Conservation (phyloP, 192 early-diverging fungal genomes). For the Backusella australiensis region DNA sequence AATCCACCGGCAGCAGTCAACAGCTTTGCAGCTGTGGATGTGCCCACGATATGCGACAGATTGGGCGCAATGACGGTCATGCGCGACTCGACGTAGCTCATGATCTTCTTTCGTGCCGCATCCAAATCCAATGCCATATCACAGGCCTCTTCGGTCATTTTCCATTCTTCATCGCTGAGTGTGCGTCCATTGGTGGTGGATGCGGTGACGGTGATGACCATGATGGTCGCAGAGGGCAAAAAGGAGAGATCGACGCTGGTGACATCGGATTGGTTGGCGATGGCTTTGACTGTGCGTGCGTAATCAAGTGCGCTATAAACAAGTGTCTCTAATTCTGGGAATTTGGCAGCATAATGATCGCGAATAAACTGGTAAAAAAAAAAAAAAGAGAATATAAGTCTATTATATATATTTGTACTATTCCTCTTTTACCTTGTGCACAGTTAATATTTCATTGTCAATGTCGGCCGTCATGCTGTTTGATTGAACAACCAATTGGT, state of each 20-base stretch:
- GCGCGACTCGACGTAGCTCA: constrained; percentile 87
- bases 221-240: constrained; percentile 77
- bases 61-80: constrained; percentile 96
- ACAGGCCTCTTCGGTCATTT: constrained; percentile 73
- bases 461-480: constrained; percentile 85
- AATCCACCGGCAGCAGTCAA: constrained; percentile 90
- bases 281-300: constrained; percentile 77
- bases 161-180: constrained; percentile 60
- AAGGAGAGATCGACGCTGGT: constrained; percentile 79
- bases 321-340: constrained; percentile 92
- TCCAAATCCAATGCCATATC: constrained; percentile 77
- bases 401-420: background rate
- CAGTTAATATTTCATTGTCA: constrained; percentile 83
- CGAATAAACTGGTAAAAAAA: constrained; percentile 62
- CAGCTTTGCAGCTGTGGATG: constrained; percentile 84
- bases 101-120: constrained; percentile 69
- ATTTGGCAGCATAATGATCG: constrained; percentile 87
- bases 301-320: constrained; percentile 88
- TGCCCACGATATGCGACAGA: constrained; percentile 82
- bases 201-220: constrained; percentile 90
- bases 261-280: constrained; percentile 79
- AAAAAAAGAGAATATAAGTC: background rate
- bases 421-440: constrained; percentile 69
- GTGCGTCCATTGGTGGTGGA: constrained; percentile 77
- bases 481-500: constrained; percentile 79